Evolutionary conservation across 257 asterid species (phyloP), one percentile per base, ranked within the genome.

Genomic region (Jaltomata sinuosa): DNA sequence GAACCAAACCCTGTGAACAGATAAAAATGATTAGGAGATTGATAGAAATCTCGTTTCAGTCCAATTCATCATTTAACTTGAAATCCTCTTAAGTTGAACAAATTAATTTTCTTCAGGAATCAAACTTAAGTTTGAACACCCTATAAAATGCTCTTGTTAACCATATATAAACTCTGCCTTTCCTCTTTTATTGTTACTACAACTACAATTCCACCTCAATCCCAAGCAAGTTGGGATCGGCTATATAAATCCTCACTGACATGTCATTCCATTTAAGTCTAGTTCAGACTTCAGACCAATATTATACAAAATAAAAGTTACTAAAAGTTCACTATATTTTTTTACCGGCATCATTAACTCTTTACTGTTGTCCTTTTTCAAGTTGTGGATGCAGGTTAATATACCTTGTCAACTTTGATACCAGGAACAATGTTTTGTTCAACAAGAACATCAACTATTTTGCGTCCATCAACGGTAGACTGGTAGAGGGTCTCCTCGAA

Each of bases 401-500:
- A 50, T 76, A 92, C 99, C 99, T 95, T 93, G 91, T 95, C 99
- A 81, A 90, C 94, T 92, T 95, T 95, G 91, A 95, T 95, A 52
- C 99, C 99, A 18, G 98, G 97, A 71, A 94, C 97, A 14, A 94
- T 95, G 89, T 89, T 89, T 89, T 95, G 99, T 86, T 92, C 94
- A 14, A 86, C 80, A 25, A 95, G 98, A 68, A 93, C 93, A 86
- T 95, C 99, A 3, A 95, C 98, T 12, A 95, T 95, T 87, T 95
- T 95, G 85, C 88, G 93, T 65, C 99, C 99, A 19, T 93, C 98
- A 25, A 61, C 52, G 27, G 98, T 91, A 88, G 97, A 92, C 81
- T 94, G 98, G 91, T 94, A 94, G 45, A 94, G 97, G 27, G 98
- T 94, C 87, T 95, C 98, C 90, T 95, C 98, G 40, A 95, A 95